A percentile compares a stretch with the other conserved stretches of the same genome.
phyloP scores from a whole-genome alignment of 352 stramenopile genomes.

The Globisporangium okanoganense region DNA sequence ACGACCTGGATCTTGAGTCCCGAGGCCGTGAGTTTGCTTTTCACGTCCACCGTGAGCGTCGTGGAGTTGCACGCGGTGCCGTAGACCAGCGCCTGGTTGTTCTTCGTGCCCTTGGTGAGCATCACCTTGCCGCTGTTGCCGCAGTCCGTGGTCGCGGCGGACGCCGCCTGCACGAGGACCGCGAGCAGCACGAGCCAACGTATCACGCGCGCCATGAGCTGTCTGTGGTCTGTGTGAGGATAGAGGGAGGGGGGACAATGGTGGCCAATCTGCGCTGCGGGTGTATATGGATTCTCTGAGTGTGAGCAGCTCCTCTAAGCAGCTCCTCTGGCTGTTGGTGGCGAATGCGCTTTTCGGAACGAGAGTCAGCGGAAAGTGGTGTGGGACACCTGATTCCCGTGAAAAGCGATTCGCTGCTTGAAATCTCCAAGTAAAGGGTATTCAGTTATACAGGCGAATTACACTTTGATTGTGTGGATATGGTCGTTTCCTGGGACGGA shows the following conservation, averaged over 20 bases:
- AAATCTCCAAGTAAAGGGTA: neutral
- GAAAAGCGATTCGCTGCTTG: neutral
- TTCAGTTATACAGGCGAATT: neutral
- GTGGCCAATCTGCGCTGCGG: neutral
- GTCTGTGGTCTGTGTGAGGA: neutral
- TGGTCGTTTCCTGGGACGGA: neutral
- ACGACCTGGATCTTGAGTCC: conserved; percentile 45
- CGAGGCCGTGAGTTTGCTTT: conserved; percentile 32
- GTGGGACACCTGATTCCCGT: neutral
- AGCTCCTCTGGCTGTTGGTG: neutral
- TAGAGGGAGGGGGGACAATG: neutral
- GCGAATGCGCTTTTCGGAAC: neutral
- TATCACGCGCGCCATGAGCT: conserved; percentile 10
- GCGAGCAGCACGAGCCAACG: conserved; percentile 5
- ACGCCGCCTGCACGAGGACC: neutral
- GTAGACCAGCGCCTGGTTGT: conserved; percentile 31
- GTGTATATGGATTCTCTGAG: neutral
- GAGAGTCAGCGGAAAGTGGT: conserved; percentile 6
- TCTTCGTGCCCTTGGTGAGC: conserved; percentile 30
- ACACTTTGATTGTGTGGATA: neutral
- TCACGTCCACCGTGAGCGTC: conserved; percentile 26
- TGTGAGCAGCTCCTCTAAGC: conserved; percentile 1
- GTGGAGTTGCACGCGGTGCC: conserved; percentile 29
- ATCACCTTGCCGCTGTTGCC: conserved; percentile 34
- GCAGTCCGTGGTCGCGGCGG: conserved; percentile 16